These are phyloP conservation scores for Hydnomerulius pinastri DNA, from an alignment of 768 basidiomycete genomes.

Conservation along the genomic window DNA sequence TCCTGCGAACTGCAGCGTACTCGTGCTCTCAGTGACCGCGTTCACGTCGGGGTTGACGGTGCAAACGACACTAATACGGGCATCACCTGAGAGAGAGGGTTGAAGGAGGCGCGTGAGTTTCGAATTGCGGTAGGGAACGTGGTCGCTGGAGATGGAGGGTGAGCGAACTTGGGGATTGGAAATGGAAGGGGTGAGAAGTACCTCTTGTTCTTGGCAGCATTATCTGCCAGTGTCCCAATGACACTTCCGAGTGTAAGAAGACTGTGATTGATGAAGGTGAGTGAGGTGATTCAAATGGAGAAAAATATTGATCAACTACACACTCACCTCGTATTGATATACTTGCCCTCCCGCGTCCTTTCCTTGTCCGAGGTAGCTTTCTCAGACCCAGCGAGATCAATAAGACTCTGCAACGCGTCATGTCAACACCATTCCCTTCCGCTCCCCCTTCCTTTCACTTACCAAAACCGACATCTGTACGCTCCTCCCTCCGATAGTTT, in stretches of 20 bases:
- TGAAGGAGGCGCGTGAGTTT: conserved; percentile 94
- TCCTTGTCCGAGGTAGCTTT: conserved; percentile 96
- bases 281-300: background rate
- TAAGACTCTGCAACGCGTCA: conserved; percentile 62
- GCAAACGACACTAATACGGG: conserved; percentile 94
- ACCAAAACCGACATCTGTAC: conserved; percentile 79
- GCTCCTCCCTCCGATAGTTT: conserved; percentile 77
- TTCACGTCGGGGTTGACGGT: conserved; percentile 86
- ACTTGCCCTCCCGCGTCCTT: conserved; percentile 92
- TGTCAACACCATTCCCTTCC: too few relatives aligned
- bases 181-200: conserved; percentile 28
- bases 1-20: conserved; percentile 89
- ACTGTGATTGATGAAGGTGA: conserved; percentile 38
- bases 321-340: conserved; percentile 85
- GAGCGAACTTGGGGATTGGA: background rate
- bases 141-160: conserved; percentile 51
- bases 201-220: conserved; percentile 74
- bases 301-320: background rate
- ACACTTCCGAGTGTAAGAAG: conserved; percentile 91
- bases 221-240: conserved; percentile 90
- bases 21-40: conserved; percentile 83
- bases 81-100: conserved; percentile 93
- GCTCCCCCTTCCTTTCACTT: too few relatives aligned
- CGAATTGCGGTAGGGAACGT: conserved; percentile 93
- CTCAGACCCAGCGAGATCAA: conserved; percentile 96